phyloP scores from a whole-genome alignment of 1,139 yeast genomes.

The Pichia norvegensis region DNA sequence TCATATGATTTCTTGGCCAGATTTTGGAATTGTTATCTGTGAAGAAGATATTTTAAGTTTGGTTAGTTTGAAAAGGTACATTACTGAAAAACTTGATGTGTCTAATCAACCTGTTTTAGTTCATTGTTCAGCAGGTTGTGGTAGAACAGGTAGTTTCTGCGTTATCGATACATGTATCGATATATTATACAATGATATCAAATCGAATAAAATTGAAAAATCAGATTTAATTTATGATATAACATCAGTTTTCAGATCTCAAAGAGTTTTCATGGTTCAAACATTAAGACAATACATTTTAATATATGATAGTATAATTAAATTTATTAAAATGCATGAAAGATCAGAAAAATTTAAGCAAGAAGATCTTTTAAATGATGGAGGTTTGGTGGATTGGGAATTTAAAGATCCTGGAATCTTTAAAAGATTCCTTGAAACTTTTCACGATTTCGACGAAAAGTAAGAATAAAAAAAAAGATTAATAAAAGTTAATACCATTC shows the following conservation, averaged over 20 bases:
- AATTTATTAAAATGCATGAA: constrained; percentile 17
- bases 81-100: constrained; percentile 23
- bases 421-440: constrained; percentile 8
- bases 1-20: constrained; percentile 48
- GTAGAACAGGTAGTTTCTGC: constrained; percentile 51
- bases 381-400: constrained; percentile 16
- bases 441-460: not conserved
- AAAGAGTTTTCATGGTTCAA: constrained; percentile 53
- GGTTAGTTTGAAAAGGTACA: constrained; percentile 33
- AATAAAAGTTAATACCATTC: not conserved
- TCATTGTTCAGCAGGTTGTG: constrained; percentile 58
- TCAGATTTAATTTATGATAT: constrained; percentile 35
- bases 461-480: not conserved
- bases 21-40: constrained; percentile 38
- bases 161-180: constrained; percentile 43
- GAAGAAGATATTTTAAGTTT: constrained; percentile 38
- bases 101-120: constrained; percentile 33
- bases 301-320: constrained; percentile 36
- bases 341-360: not conserved
- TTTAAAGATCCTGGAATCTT: constrained; percentile 13
- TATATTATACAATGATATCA: constrained; percentile 21
- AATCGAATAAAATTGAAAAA: constrained; percentile 5
- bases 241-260: constrained; percentile 42
- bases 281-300: constrained; percentile 46
- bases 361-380: constrained; percentile 5